phyloP scores from a whole-genome alignment of 1,284 basidiomycete genomes.

The Malassezia dermatis region DNA sequence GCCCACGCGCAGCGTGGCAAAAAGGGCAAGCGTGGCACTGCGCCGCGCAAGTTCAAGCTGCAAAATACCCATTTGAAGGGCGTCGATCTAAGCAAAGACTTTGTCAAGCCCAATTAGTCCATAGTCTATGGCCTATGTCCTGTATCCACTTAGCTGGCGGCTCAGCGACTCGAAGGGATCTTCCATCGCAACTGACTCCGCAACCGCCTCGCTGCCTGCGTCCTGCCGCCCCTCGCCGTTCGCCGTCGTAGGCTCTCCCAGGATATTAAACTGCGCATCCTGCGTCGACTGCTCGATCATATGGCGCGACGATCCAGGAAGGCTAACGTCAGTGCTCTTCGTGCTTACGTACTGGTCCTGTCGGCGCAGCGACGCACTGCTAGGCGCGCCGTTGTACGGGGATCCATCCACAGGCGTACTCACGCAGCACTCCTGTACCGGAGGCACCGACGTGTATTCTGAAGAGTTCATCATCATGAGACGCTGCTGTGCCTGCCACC shows the following conservation, averaged over 20 bases:
- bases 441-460: slow-evolving; percentile 50
- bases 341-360: background rate
- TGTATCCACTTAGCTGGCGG: slow-evolving; percentile 20
- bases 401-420: background rate
- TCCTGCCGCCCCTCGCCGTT: slow-evolving; percentile 22
- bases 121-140: background rate
- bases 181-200: slow-evolving; percentile 34
- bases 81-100: slow-evolving; percentile 66
- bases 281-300: slow-evolving; percentile 32
- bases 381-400: background rate
- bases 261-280: slow-evolving; percentile 17
- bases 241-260: slow-evolving; percentile 29
- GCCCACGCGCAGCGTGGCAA: slow-evolving; percentile 21
- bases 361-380: background rate
- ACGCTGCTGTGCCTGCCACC: slow-evolving; percentile 51
- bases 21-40: slow-evolving; percentile 29
- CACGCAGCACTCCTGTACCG: background rate
- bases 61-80: slow-evolving; percentile 73
- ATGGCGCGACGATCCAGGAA: slow-evolving; percentile 41
- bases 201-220: slow-evolving; percentile 22
- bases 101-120: slow-evolving; percentile 18
- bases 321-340: background rate
- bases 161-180: slow-evolving; percentile 25
- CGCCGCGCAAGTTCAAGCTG: slow-evolving; percentile 54
- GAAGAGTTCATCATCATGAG: slow-evolving; percentile 21